Base-by-base conservation (phyloP, 306 rosid genomes). In the Trifolium dubium region DNA sequence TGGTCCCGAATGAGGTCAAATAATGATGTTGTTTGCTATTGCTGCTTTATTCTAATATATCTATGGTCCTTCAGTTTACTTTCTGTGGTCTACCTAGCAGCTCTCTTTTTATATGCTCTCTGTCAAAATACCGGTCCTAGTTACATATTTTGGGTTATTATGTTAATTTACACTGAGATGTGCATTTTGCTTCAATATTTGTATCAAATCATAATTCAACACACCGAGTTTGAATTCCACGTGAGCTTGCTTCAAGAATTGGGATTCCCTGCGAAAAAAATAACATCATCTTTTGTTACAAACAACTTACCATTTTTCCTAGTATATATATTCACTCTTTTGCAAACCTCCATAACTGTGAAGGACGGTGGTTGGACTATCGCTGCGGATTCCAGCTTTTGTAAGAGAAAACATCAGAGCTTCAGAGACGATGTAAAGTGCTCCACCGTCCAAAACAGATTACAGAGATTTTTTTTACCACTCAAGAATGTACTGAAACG, bases 1-100 rank as follows among this genome's bases (percentile, higher is more conserved):
- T 93, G 98, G 97, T 87, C 96, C 64, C 93, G 79, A 69, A 86
- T 90, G 97, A 85, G 87, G 79, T 89, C 98, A 5, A 93, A 93
- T 70, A 90, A 90, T 61, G 98, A 92, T 41, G 86, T 90, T 23
- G 98, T 93, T 67, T 90, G 98, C 80, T 93, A 90, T 69, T 93
- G 89, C 82, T 89, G 97, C 88, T 93, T 90, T 74, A 71, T 89
- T 81, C 83, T 93, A 13, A 84, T 93, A 79, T 93, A 89, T 60
- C 76, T 87, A 43, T 93, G 98, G 98, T 77, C 91, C 84, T 93
- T 93, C 77, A 90, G 98, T 84, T 72, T 93, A 72, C 90, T 90
- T 71, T 90, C 97, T 46, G 85, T 90, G 92, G 85, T 86, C 44
- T 93, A 93, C 77, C 86, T 89, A 31, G 96, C 87, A 8, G 93